phyloP scores from a whole-genome alignment of 768 basidiomycete species.

The Ephemerocybe angulata region DNA sequence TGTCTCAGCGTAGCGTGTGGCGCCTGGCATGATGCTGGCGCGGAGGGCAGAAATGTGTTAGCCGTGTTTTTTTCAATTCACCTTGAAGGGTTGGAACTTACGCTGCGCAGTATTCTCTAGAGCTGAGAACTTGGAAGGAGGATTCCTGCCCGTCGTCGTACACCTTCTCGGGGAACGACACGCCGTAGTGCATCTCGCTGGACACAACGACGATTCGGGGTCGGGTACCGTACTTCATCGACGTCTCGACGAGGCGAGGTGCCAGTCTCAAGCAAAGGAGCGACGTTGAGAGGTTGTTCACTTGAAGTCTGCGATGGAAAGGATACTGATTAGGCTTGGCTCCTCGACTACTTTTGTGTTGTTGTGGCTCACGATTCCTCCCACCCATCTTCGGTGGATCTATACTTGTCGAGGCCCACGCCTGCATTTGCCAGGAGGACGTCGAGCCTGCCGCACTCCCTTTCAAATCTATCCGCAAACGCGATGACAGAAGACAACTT shows the following conservation, averaged over 20 bases:
- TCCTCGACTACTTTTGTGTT: background rate
- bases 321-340: background rate
- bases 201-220: constrained; percentile 37
- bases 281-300: constrained; percentile 38
- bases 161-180: constrained; percentile 19
- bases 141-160: constrained; percentile 17
- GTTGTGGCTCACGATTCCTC: constrained; percentile 34
- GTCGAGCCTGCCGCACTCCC: constrained; percentile 34
- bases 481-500: constrained; percentile 33
- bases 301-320: constrained; percentile 38
- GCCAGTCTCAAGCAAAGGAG: constrained; percentile 37
- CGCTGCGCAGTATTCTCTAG: constrained; percentile 25
- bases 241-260: constrained; percentile 36
- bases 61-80: no score
- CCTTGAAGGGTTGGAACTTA: background rate
- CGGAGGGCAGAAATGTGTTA: no score
- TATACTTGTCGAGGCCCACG: constrained; percentile 9
- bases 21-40: no score
- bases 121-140: constrained; percentile 27
- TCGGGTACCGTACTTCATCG: constrained; percentile 19
- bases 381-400: constrained; percentile 38
- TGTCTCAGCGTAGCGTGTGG: constrained; percentile 1
- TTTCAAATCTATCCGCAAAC: constrained; percentile 33
- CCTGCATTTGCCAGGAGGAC: constrained; percentile 46
- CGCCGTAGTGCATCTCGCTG: constrained; percentile 36